Evolutionary conservation across 164 flowering plant genomes (phyloP), one percentile per base, ranked within the genome.

Genomic region (Tetrastigma voinierianum): DNA sequence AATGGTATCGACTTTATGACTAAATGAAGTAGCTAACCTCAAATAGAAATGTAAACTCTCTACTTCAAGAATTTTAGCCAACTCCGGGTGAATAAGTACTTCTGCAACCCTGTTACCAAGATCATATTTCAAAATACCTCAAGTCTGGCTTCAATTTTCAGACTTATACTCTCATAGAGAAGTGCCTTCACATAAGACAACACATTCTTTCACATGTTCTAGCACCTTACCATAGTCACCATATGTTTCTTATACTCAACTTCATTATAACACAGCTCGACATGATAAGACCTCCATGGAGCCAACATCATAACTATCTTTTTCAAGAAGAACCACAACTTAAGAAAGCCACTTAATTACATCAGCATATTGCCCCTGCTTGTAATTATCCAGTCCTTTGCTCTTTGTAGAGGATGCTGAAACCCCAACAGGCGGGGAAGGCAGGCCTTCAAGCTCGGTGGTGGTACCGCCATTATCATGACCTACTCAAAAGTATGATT

Each of bases 261-360:
- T 79, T 95, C 99, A 79, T 95, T 95, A 76, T 90, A 92, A 76
- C 98, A 95, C 2, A 86, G 93, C 72, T 92, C 98, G 46, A 24
- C 64, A n/a, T n/a, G n/a, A n/a, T n/a, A n/a, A n/a, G n/a, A n/a
- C n/a, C n/a, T n/a, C n/a, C n/a, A n/a, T n/a, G n/a, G 67, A 53
- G 24, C 78, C 76, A 53, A 75, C 79, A 72, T 65, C 51, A 62
- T 90, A 86, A 56, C 91, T 84, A 21, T 89, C 65, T 72, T 89
- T 92, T 82, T 89, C 97, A 15, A 88, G 74, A 63, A 95, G 89
- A 70, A 80, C 51, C 0, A 83, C 77, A 21, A 97, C 96, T 97
- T 97, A 95, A 57, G 98, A 91, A 20, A 95, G 78, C 97, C 96
- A 95, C 80, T 95, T 95, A 46, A 95, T 90, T 46, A 97, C 98